Base-by-base conservation (phyloP, 306 rosid species). In the Cucurbita moschata region DNA sequence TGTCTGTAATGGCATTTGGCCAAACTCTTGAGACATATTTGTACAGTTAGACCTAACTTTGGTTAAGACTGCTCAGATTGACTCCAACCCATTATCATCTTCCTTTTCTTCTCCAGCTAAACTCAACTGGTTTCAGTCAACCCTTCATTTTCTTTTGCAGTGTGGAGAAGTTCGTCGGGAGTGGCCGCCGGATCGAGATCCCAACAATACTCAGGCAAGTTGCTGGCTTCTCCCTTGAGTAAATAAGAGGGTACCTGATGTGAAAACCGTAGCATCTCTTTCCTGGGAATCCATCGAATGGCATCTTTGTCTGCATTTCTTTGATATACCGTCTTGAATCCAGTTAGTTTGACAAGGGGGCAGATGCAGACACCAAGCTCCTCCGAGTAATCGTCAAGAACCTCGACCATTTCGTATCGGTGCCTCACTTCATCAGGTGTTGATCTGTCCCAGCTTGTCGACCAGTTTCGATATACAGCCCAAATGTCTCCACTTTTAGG, bases 131-230 rank as follows among this genome's bases (percentile, higher is more conserved):
- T 75, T 84, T 81, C 58, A 16, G 79, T 44, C 82, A 82, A 46
- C 77, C 74, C 37, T 78, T 81, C 39, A 78, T 70, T 78, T 72
- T 76, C 87, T 75, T 81, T 46, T 10, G 85, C 89, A 63, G 86
- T 83, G 74, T 89, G 92, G 84, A 95, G 99, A 75, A 91, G 90
- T 44, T 89, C 99, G 47, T 95, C 97, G 7, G 99, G 99, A 71
- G 96, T 95, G 57, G 99, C 99, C 44, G 99, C 99, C 0, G 97
- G 97, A 77, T 91, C 99, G 7, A 91, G 92, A 77, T 95, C 99
- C 97, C 97, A 95, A 74, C 96, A 89, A 74, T 82, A 83, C 50
- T 81, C 96, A 4, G 96, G 90, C 77, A 95, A 79, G 79, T 86
- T 76, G 68, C 69, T 56, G 42, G 82, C 83, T 71, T 85, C 91